phyloP scores from a whole-genome alignment of 305 asterid genomes.

The Fraxinus ornus region DNA sequence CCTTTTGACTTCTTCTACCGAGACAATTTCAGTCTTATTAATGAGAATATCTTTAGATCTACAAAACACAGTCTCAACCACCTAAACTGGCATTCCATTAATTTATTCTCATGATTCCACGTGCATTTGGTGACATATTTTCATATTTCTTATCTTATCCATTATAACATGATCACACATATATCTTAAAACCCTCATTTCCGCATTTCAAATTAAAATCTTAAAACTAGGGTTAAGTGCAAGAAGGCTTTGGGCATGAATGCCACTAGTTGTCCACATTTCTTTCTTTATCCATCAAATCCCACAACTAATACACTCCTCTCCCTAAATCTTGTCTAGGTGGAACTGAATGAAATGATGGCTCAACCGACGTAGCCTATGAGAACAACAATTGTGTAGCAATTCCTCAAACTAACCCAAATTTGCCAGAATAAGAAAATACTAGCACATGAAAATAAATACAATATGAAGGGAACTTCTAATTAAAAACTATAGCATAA shows the following conservation, averaged over 20 bases:
- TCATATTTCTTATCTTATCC: not conserved
- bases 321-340: not conserved
- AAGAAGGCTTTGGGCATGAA: not conserved
- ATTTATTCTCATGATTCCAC: not conserved
- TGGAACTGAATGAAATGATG: constrained; percentile 6
- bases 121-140: not conserved
- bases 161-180: not conserved
- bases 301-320: not conserved
- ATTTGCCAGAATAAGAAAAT: constrained; percentile 1
- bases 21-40: not conserved
- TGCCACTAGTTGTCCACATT: not conserved
- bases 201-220: not conserved
- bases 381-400: constrained; percentile 12
- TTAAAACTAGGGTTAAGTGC: not conserved
- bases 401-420: not conserved
- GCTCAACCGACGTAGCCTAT: not conserved
- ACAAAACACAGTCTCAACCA: not conserved
- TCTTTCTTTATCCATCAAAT: not conserved
- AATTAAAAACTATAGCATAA: not conserved
- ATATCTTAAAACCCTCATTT: not conserved
- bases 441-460: not conserved
- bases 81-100: not conserved
- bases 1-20: not conserved
- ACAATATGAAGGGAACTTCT: not conserved
- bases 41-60: not conserved